A percentile compares a stretch with the other conserved stretches of the same genome.
Evolutionary conservation across 805 yeast genomes (phyloP).

Genomic region (Candida ficus): DNA sequence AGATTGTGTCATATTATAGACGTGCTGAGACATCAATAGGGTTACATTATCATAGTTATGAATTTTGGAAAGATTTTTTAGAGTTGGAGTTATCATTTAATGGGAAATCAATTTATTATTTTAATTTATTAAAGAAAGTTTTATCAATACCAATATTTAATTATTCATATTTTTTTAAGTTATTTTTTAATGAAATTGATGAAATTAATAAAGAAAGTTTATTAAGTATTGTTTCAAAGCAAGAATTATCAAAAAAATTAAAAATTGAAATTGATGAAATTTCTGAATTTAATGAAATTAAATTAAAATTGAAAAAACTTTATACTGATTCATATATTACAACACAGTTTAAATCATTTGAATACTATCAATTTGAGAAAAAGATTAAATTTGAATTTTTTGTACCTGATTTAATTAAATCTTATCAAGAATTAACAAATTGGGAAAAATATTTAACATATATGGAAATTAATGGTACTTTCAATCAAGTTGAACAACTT

Average conservation of each 20-base stretch:
- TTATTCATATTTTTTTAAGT: slow-evolving; percentile 41
- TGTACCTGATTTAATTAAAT: slow-evolving; percentile 27
- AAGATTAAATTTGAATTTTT: slow-evolving; percentile 33
- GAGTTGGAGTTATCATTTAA: slow-evolving; percentile 36
- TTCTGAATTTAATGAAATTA: slow-evolving; percentile 24
- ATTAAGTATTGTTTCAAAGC: slow-evolving; percentile 9
- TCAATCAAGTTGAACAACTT: slow-evolving; percentile 21
- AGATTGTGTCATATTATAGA: slow-evolving; percentile 37
- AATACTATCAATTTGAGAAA: slow-evolving; percentile 46
- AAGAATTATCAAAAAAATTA: slow-evolving; percentile 20
- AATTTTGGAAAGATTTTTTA: slow-evolving; percentile 48
- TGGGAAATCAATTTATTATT: slow-evolving; percentile 21
- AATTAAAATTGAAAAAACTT: slow-evolving; percentile 38
- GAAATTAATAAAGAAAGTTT: slow-evolving; percentile 10
- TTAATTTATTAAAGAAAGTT: slow-evolving; percentile 38
- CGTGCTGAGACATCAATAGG: slow-evolving; percentile 46
- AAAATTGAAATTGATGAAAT: slow-evolving; percentile 14
- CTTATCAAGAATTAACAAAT: slow-evolving; percentile 43
- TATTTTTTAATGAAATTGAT: slow-evolving; percentile 31
- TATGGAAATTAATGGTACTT: slow-evolving; percentile 34
- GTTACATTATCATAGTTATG: slow-evolving; percentile 43
- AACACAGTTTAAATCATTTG: slow-evolving; percentile 47
- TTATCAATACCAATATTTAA: slow-evolving; percentile 55
- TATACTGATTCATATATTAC: slow-evolving; percentile 50
- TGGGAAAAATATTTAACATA: slow-evolving; percentile 59